A percentile compares a stretch with the other conserved stretches of the same genome.
phyloP scores from a whole-genome alignment of 2,329 filamentous ascomycete species.

The Aspergillus japonicus region DNA sequence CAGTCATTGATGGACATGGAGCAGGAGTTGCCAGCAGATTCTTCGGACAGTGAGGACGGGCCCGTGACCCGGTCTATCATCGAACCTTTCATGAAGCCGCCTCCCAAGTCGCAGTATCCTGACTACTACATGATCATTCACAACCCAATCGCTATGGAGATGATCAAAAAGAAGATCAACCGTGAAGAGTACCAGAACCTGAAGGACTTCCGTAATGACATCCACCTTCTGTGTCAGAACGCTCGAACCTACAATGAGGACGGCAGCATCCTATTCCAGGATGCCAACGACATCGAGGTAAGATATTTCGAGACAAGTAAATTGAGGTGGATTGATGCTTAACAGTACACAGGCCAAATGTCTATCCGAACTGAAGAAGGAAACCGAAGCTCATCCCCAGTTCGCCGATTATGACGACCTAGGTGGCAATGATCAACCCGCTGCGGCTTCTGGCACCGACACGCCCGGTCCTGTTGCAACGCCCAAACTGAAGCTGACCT shows the following conservation, averaged over 20 bases:
- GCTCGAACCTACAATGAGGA: slow-evolving; percentile 97
- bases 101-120: slow-evolving; percentile 82
- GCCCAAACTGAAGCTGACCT: slow-evolving; percentile 67
- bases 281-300: slow-evolving; percentile 92
- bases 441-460: slow-evolving; percentile 47
- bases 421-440: slow-evolving; percentile 52
- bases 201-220: slow-evolving; percentile 76
- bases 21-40: slow-evolving; percentile 61
- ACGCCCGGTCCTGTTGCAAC: slow-evolving; percentile 64
- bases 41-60: slow-evolving; percentile 54
- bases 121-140: slow-evolving; percentile 95
- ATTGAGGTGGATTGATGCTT: slow-evolving; percentile 5
- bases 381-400: slow-evolving; percentile 56
- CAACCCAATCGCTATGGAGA: slow-evolving; percentile 92
- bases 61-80: slow-evolving; percentile 75
- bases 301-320: slow-evolving; percentile 35
- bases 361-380: slow-evolving; percentile 53
- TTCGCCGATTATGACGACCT: slow-evolving; percentile 57
- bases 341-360: slow-evolving; percentile 45
- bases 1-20: slow-evolving; percentile 81
- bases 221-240: slow-evolving; percentile 82
- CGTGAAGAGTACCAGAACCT: slow-evolving; percentile 86
- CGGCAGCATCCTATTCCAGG: slow-evolving; percentile 83
- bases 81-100: slow-evolving; percentile 88
- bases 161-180: slow-evolving; percentile 93